A percentile compares a stretch with the other conserved stretches of the same genome.
Conservation (phyloP, 1,284 basidiomycete species). For the Neolentinus lepideus region DNA sequence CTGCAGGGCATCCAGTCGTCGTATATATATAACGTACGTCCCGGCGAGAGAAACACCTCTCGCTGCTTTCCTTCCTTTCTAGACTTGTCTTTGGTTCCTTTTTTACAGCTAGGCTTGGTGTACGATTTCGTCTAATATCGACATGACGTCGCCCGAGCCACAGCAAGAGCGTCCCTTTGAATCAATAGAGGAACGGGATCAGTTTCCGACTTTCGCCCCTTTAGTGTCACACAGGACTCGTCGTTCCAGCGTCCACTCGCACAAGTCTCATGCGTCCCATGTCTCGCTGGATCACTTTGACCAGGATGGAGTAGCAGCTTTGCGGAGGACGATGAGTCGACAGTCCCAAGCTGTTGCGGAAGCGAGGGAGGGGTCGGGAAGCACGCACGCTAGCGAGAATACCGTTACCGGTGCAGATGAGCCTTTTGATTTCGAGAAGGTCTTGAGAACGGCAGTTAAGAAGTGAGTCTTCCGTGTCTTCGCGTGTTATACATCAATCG, state of each 20-base stretch:
- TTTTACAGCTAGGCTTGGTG: background rate
- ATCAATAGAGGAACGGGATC: background rate
- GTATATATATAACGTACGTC: background rate
- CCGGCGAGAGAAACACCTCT: background rate
- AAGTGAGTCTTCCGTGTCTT: constrained; percentile 13
- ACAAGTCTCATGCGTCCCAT: constrained; percentile 9
- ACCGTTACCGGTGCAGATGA: constrained; percentile 8
- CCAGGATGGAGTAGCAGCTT: constrained; percentile 22
- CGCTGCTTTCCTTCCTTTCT: background rate
- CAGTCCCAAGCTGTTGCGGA: constrained; percentile 5
- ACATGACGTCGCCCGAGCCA: background rate
- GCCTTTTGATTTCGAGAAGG: constrained; percentile 24
- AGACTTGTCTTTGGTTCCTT: background rate
- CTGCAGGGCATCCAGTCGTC: background rate
- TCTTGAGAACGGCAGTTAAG: constrained; percentile 19
- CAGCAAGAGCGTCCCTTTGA: background rate
- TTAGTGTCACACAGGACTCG: background rate
- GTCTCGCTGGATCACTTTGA: constrained; percentile 24
- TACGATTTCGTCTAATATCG: background rate
- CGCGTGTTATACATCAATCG: background rate
- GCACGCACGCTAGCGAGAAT: constrained; percentile 2
- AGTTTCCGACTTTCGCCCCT: background rate
- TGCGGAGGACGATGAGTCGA: constrained; percentile 22
- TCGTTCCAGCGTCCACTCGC: background rate
- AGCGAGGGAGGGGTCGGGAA: background rate